phyloP scores from a whole-genome alignment of 2,329 filamentous ascomycete species.

The Coleophoma eucalyptorum region DNA sequence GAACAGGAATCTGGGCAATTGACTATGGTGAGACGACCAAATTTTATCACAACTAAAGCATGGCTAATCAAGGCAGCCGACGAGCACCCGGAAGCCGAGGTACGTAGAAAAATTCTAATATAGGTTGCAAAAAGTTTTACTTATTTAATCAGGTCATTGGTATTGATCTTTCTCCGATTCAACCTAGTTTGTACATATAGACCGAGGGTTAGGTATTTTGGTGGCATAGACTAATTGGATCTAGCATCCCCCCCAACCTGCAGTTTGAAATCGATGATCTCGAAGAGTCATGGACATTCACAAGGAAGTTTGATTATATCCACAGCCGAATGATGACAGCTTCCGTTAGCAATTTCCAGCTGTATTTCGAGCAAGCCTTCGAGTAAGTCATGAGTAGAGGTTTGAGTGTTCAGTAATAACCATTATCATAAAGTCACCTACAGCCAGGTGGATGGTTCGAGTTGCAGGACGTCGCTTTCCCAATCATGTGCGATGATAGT shows the following conservation, averaged over 20 bases:
- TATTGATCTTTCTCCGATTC: conserved; percentile 33
- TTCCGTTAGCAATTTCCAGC: not conserved
- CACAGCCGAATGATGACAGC: conserved; percentile 34
- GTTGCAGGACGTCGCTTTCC: conserved; percentile 34
- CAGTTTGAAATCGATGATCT: conserved; percentile 46
- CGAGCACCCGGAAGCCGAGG: not conserved
- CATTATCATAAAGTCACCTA: conserved; percentile 16
- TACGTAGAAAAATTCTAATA: not conserved
- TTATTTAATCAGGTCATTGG: conserved; percentile 17
- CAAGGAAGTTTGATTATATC: conserved; percentile 44
- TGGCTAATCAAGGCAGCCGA: not conserved
- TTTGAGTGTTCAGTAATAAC: not conserved
- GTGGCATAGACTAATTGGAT: not conserved
- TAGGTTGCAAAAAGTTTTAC: not conserved
- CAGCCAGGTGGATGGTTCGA: conserved; percentile 41
- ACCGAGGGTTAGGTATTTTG: not conserved
- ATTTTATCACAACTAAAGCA: not conserved
- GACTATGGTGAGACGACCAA: conserved; percentile 18
- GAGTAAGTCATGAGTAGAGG: not conserved
- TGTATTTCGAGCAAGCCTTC: not conserved
- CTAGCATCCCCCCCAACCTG: conserved; percentile 37
- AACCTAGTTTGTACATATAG: conserved; percentile 29
- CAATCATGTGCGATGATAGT: conserved; percentile 33
- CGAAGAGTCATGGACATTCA: conserved; percentile 42
- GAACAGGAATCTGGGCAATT: conserved; percentile 20